Percentiles rank a stretch among this genome's conserved stretches.
These are phyloP conservation scores for Hevea brasiliensis DNA, from an alignment of 345 rosid species.

Conservation along the genomic window DNA sequence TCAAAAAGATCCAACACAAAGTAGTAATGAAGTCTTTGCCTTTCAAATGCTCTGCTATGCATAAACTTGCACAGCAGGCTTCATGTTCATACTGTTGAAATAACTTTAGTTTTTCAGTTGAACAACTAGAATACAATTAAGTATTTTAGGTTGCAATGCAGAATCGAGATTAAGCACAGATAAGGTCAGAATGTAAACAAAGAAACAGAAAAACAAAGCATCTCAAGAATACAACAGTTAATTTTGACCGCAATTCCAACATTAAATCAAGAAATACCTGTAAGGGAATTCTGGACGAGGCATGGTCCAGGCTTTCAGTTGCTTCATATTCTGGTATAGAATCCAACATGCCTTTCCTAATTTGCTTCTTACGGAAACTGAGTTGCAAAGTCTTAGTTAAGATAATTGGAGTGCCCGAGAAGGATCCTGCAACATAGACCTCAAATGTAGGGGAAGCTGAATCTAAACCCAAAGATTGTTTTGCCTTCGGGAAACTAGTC, in stretches of 20 bases:
- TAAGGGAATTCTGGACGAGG: constrained; percentile 9
- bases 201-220: no score
- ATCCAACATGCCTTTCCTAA: constrained; percentile 21
- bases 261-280: constrained; percentile 18
- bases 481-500: constrained; percentile 21
- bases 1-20: no score
- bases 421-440: constrained; percentile 36
- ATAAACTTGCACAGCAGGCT: no score
- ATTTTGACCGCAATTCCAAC: background rate
- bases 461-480: constrained; percentile 17
- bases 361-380: constrained; percentile 3
- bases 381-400: constrained; percentile 29
- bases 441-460: constrained; percentile 20
- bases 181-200: background rate
- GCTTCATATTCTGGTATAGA: constrained; percentile 27
- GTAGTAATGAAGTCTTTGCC: no score
- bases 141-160: no score
- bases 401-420: constrained; percentile 29
- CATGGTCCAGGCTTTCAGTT: constrained; percentile 15
- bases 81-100: no score
- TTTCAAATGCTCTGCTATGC: no score
- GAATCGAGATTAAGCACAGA: no score
- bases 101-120: no score
- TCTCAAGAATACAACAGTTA: background rate
- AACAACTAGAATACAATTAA: no score